Conservation (phyloP, 441 rosid species). For the Erodium trifolium region DNA sequence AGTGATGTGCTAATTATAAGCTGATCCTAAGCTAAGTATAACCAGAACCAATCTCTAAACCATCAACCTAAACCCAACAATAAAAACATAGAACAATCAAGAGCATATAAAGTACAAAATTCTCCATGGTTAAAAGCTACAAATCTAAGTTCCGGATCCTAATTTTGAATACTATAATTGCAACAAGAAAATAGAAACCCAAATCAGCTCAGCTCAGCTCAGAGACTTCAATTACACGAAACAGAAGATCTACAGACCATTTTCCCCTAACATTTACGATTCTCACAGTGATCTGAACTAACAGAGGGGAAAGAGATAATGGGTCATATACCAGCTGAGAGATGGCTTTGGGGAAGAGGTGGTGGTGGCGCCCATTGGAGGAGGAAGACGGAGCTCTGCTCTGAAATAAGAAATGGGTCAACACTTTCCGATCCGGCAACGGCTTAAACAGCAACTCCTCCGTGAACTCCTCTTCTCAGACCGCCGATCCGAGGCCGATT, state of each 20-base stretch:
- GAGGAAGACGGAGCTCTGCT: conserved; percentile 48
- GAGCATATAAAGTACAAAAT: not conserved
- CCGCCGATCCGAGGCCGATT: conserved; percentile 28
- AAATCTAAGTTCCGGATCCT: not conserved
- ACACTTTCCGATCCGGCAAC: conserved; percentile 73
- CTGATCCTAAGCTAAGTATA: not conserved
- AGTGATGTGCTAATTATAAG: not conserved
- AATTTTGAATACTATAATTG: not conserved
- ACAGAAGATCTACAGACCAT: not conserved
- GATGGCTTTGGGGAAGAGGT: conserved; percentile 88
- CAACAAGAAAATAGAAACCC: not conserved
- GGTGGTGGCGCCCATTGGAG: conserved; percentile 85
- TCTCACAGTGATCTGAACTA: too few species aligned
- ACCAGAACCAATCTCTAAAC: not conserved
- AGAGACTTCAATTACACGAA: too few species aligned
- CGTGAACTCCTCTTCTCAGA: conserved; percentile 49
- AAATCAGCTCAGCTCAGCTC: not conserved
- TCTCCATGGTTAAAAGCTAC: not conserved
- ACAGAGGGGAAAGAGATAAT: too few species aligned
- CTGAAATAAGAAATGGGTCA: conserved; percentile 77
- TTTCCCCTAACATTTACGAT: not conserved
- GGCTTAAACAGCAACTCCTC: conserved; percentile 79
- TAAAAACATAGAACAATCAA: too few species aligned
- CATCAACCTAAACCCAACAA: not conserved
- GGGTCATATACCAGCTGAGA: conserved; percentile 62